Percentiles rank a stretch among this genome's conserved stretches.
phyloP scores from a whole-genome alignment of 2,329 filamentous ascomycete species.

The Aspergillus tamarii region DNA sequence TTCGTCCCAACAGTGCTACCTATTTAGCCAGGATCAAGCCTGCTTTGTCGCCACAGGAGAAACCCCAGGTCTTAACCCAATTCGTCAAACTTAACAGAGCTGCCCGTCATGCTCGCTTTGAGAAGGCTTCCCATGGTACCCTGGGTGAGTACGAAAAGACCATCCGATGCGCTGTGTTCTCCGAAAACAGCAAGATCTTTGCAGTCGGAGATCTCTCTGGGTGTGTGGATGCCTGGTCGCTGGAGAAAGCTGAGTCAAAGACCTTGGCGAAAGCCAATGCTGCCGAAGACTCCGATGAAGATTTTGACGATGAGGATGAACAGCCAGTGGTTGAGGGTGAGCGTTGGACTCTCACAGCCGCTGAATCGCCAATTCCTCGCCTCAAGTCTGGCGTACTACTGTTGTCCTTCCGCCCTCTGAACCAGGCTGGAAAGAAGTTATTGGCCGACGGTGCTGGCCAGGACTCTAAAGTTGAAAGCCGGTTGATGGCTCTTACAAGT shows the following conservation, averaged over 20 bases:
- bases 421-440: conserved; percentile 24
- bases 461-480: conserved; percentile 51
- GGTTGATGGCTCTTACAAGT: conserved; percentile 64
- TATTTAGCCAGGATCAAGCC: conserved; percentile 54
- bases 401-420: conserved; percentile 66
- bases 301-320: conserved; percentile 55
- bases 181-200: conserved; percentile 76
- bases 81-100: conserved; percentile 44
- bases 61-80: conserved; percentile 50
- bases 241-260: conserved; percentile 56
- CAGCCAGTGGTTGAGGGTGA: conserved; percentile 59
- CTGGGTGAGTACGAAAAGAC: conserved; percentile 76
- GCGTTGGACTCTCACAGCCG: conserved; percentile 76
- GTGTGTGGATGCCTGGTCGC: conserved; percentile 82
- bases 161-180: conserved; percentile 76
- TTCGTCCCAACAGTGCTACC: conserved; percentile 65
- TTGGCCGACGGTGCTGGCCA: conserved; percentile 49
- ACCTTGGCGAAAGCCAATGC: conserved; percentile 43
- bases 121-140: conserved; percentile 64
- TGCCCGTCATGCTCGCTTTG: conserved; percentile 34
- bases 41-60: conserved; percentile 45
- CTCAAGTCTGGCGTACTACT: conserved; percentile 67
- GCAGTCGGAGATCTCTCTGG: conserved; percentile 81
- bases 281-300: conserved; percentile 52
- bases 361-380: conserved; percentile 69